phyloP scores from a whole-genome alignment of 352 stramenopile species.

The Globisporangium yorkense region DNA sequence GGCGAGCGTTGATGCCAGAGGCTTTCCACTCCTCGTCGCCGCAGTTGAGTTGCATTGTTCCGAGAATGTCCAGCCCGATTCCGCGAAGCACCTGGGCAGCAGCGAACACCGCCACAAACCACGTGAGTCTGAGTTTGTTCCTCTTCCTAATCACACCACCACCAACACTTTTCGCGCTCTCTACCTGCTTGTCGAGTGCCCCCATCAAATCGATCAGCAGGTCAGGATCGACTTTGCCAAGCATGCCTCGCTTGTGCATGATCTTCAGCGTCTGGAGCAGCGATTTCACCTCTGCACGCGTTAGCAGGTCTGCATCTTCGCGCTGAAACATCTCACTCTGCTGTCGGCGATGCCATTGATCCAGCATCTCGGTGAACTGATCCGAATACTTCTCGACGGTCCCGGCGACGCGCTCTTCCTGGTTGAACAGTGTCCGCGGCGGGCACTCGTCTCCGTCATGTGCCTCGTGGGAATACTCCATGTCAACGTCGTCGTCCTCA shows the following conservation, averaged over 20 bases:
- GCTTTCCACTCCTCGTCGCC: slow-evolving; percentile 28
- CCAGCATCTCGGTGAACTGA: slow-evolving; percentile 34
- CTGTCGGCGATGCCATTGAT: slow-evolving; percentile 28
- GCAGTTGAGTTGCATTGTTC: slow-evolving; percentile 22
- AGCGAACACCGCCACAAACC: neutral
- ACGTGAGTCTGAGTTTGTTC: neutral
- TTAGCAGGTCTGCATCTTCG: slow-evolving; percentile 38
- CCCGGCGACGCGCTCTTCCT: slow-evolving; percentile 45
- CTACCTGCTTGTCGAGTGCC: slow-evolving; percentile 53
- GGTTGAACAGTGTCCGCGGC: slow-evolving; percentile 33
- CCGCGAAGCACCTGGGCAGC: slow-evolving; percentile 15
- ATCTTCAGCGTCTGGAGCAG: slow-evolving; percentile 62
- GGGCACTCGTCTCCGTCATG: slow-evolving; percentile 21
- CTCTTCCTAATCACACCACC: neutral
- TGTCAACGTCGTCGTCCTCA: slow-evolving; percentile 3
- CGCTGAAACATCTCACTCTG: slow-evolving; percentile 21
- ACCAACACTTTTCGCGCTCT: neutral
- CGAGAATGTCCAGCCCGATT: slow-evolving; percentile 22
- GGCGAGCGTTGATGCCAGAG: slow-evolving; percentile 24
- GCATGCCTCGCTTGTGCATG: slow-evolving; percentile 58
- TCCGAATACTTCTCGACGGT: slow-evolving; percentile 67
- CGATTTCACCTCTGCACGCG: slow-evolving; percentile 43
- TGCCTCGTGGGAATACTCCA: slow-evolving; percentile 10
- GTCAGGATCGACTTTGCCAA: slow-evolving; percentile 45
- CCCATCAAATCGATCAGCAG: slow-evolving; percentile 53